A percentile compares a stretch with the other conserved stretches of the same genome.
Conservation (phyloP, 768 basidiomycete genomes). For the Sporobolomyces phaffii region DNA sequence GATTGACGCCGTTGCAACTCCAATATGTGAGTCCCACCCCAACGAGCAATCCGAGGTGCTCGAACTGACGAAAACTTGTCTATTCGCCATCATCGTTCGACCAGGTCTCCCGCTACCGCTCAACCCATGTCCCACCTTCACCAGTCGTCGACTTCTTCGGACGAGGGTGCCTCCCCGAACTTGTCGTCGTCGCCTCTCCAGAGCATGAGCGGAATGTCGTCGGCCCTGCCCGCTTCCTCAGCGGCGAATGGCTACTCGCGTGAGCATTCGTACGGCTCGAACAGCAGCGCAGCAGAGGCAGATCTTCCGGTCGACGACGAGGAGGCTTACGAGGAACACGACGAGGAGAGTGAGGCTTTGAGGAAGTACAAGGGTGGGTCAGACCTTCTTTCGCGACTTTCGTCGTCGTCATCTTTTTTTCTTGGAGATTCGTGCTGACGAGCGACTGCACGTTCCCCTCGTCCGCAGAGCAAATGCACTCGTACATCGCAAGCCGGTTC, state of each 20-base stretch:
- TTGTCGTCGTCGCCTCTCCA: conserved; percentile 12
- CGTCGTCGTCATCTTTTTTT: neutral
- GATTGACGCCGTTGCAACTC: too few relatives aligned
- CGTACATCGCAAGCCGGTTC: conserved; percentile 18
- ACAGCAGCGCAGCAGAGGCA: neutral
- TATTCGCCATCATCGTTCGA: too few relatives aligned
- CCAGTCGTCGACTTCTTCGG: neutral
- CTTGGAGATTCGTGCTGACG: neutral
- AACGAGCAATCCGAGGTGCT: too few relatives aligned
- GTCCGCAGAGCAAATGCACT: conserved; percentile 21
- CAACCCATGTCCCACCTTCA: conserved; percentile 3
- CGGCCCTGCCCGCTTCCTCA: neutral
- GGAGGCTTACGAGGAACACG: neutral
- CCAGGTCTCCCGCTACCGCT: conserved; percentile 6
- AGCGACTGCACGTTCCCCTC: neutral
- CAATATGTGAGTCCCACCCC: too few relatives aligned
- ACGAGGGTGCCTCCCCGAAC: neutral
- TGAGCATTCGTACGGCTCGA: conserved; percentile 7
- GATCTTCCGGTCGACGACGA: neutral
- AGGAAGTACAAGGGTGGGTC: conserved; percentile 25
- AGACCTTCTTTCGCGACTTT: too few relatives aligned
- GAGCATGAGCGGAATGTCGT: neutral
- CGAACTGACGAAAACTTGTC: too few relatives aligned
- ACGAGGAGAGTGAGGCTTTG: conserved; percentile 14
- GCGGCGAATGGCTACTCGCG: neutral